phyloP scores from a whole-genome alignment of 2,329 filamentous ascomycete species.

The Cercospora janseana region DNA sequence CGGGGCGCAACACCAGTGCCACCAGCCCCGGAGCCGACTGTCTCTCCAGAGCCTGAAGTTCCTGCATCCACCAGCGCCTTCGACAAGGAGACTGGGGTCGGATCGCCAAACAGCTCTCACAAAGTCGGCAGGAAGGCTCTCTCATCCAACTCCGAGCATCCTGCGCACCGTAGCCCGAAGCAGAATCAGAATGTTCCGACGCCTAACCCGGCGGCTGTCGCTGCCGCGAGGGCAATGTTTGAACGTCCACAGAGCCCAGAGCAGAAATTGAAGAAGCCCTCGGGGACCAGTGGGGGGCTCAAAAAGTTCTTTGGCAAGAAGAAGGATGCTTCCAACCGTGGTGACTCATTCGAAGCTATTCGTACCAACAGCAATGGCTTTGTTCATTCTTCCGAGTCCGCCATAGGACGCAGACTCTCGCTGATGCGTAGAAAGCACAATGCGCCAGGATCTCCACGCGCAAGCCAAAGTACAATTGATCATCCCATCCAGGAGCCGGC shows the following conservation, averaged over 20 bases:
- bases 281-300: slow-evolving; percentile 48
- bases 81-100: slow-evolving; percentile 27
- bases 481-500: slow-evolving; percentile 14
- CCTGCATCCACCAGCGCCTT: slow-evolving; percentile 17
- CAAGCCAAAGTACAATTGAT: slow-evolving; percentile 27
- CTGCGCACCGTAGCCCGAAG: slow-evolving; percentile 39
- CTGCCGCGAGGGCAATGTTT: slow-evolving; percentile 35
- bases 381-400: slow-evolving; percentile 31
- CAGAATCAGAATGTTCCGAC: slow-evolving; percentile 29
- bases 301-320: slow-evolving; percentile 64
- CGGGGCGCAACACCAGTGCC: slow-evolving; percentile 19
- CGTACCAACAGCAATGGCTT: slow-evolving; percentile 33
- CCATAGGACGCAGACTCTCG: slow-evolving; percentile 43
- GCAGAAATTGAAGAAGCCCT: slow-evolving; percentile 42
- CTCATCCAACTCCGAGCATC: slow-evolving; percentile 41
- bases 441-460: slow-evolving; percentile 10
- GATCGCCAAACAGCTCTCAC: slow-evolving; percentile 22
- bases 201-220: slow-evolving; percentile 33
- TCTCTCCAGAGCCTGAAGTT: slow-evolving; percentile 9
- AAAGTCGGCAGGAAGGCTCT: slow-evolving; percentile 37
- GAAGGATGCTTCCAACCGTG: slow-evolving; percentile 53
- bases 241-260: slow-evolving; percentile 34
- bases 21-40: slow-evolving; percentile 7
- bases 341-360: slow-evolving; percentile 52
- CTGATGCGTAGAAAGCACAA: slow-evolving; percentile 41